A percentile compares a stretch with the other conserved stretches of the same genome.
Conservation (phyloP, 352 stramenopile species). For the Blastocystis sp. region DNA sequence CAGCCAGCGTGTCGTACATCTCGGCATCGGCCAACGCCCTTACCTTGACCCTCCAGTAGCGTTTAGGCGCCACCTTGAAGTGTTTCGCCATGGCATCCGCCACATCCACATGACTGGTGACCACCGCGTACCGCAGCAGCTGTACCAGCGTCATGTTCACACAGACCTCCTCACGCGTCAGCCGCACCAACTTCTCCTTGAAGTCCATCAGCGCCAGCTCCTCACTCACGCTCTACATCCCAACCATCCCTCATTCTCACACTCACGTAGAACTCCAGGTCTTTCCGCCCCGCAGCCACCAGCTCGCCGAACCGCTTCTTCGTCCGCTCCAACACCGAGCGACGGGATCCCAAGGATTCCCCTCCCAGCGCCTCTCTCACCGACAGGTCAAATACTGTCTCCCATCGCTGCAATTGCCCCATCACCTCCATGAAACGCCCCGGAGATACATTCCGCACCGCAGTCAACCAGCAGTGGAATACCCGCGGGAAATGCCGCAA, state of each 20-base stretch:
- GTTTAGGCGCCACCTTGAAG: conserved; percentile 30
- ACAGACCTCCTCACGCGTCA: neutral
- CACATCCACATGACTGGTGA: neutral
- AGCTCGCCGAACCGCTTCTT: no score
- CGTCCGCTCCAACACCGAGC: no score
- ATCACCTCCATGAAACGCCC: neutral
- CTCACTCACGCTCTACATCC: neutral
- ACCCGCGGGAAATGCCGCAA: conserved; percentile 31
- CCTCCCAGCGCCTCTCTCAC: neutral
- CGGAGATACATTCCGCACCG: neutral
- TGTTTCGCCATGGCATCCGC: conserved; percentile 27
- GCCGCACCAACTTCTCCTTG: conserved; percentile 5
- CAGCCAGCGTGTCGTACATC: conserved; percentile 7
- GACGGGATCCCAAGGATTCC: no score
- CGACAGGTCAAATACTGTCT: neutral
- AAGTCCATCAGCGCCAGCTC: conserved; percentile 41
- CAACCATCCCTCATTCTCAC: neutral
- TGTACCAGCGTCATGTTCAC: conserved; percentile 2
- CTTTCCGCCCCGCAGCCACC: conserved; percentile 23
- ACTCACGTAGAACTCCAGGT: neutral
- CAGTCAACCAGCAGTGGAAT: conserved; percentile 31
- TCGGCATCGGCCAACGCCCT: conserved; percentile 22
- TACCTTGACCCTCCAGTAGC: conserved; percentile 41
- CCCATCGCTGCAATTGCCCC: neutral
- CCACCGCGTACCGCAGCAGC: neutral